Conservation (phyloP, 2,329 filamentous ascomycete species). For the Beauveria asiatica region DNA sequence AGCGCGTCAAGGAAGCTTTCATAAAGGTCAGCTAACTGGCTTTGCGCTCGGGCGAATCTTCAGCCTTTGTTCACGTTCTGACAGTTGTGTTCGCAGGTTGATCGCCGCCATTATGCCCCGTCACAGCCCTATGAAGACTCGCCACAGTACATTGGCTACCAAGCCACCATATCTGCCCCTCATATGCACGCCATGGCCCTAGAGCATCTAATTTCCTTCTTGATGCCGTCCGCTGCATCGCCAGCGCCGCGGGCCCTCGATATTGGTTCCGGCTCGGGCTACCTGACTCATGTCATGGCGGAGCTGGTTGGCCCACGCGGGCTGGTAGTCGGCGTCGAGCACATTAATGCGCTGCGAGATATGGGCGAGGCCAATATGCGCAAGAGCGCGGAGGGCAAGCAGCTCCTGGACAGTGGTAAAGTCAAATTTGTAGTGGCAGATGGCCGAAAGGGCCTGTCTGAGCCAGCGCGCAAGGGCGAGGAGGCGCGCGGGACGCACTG, state of each 20-base stretch:
- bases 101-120: slow-evolving; percentile 78
- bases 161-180: slow-evolving; percentile 49
- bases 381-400: slow-evolving; percentile 50
- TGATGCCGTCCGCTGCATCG: slow-evolving; percentile 27
- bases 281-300: slow-evolving; percentile 81
- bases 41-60: slow-evolving; percentile 2
- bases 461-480: slow-evolving; percentile 32
- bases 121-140: slow-evolving; percentile 56
- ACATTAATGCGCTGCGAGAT: slow-evolving; percentile 56
- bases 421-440: slow-evolving; percentile 71
- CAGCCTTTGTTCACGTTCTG: neutral
- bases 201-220: slow-evolving; percentile 38
- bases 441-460: slow-evolving; percentile 56
- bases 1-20: slow-evolving; percentile 72
- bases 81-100: slow-evolving; percentile 49
- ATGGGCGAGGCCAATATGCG: slow-evolving; percentile 57
- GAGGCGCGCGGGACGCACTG: slow-evolving; percentile 51
- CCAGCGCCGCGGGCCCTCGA: slow-evolving; percentile 54
- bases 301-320: slow-evolving; percentile 54
- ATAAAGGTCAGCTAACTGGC: slow-evolving; percentile 42
- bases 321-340: slow-evolving; percentile 64
- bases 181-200: slow-evolving; percentile 53
- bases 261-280: slow-evolving; percentile 69
- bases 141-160: slow-evolving; percentile 46
- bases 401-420: slow-evolving; percentile 52